Percentiles rank a stretch among this genome's conserved stretches.
Evolutionary conservation across 208 protist species (phyloP).

Genomic region (Lotmaria passim): DNA sequence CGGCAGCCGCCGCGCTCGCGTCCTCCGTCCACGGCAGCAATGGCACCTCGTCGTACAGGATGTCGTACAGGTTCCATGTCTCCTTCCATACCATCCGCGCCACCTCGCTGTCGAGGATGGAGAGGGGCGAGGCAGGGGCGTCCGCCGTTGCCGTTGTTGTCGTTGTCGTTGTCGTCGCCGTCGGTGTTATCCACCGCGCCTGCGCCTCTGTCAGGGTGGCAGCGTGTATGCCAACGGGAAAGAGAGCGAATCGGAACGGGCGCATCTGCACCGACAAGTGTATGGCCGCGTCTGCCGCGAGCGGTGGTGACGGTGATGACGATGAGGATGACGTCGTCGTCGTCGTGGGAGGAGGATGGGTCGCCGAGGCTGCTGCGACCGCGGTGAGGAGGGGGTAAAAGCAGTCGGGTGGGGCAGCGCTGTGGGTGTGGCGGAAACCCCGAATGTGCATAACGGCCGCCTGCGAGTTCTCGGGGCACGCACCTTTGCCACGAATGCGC

Average conservation of each 20-base stretch:
- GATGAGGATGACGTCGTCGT: neutral
- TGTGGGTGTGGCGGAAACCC: conserved; percentile 75
- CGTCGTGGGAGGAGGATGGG: neutral
- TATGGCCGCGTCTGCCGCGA: neutral
- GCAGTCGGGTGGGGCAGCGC: conserved; percentile 29
- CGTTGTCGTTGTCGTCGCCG: neutral
- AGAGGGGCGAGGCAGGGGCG: neutral
- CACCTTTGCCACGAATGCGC: conserved; percentile 79
- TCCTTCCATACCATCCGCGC: conserved; percentile 73
- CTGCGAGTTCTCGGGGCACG: conserved; percentile 87
- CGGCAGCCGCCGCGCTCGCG: neutral
- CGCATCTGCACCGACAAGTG: conserved; percentile 2
- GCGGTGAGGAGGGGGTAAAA: conserved; percentile 11
- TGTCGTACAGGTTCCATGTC: conserved; percentile 89
- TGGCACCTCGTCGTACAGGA: conserved; percentile 79
- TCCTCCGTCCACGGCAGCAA: conserved; percentile 48
- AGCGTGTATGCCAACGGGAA: conserved; percentile 62
- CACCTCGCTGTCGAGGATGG: conserved; percentile 6
- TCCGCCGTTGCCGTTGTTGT: neutral
- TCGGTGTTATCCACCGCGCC: neutral
- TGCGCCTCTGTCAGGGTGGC: conserved; percentile 14
- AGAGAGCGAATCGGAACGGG: conserved; percentile 57
- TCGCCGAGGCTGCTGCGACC: neutral
- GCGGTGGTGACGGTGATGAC: neutral
- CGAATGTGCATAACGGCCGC: conserved; percentile 74